phyloP scores from a whole-genome alignment of 371 early-diverging fungal species.

The Rhizopus microsporus region DNA sequence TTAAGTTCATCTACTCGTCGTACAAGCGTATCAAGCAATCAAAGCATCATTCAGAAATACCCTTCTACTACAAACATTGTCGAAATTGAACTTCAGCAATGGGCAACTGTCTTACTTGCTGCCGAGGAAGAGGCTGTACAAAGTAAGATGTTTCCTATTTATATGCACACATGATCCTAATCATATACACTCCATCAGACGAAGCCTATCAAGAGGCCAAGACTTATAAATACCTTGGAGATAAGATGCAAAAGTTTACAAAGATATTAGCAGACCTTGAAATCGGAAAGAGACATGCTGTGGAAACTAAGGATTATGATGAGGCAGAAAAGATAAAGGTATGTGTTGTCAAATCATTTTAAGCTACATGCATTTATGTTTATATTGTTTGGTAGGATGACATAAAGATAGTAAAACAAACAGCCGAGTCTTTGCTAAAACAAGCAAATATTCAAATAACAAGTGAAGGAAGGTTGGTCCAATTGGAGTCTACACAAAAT shows the following conservation, averaged over 20 bases:
- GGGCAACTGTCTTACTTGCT: constrained; percentile 34
- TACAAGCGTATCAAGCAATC: constrained; percentile 48
- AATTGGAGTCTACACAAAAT: constrained; percentile 4
- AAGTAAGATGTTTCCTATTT: constrained; percentile 19
- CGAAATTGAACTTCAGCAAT: constrained; percentile 46
- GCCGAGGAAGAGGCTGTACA: constrained; percentile 43
- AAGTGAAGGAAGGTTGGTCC: constrained; percentile 22
- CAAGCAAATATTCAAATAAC: constrained; percentile 26
- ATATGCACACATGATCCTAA: neutral
- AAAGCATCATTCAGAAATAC: constrained; percentile 28
- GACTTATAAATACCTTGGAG: constrained; percentile 45
- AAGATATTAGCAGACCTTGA: constrained; percentile 64
- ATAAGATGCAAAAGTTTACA: constrained; percentile 36
- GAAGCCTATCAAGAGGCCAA: constrained; percentile 66
- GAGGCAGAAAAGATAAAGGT: constrained; percentile 74
- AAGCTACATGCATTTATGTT: neutral
- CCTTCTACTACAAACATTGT: constrained; percentile 26
- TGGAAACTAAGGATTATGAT: constrained; percentile 73
- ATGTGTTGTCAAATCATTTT: constrained; percentile 3
- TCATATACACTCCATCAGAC: constrained; percentile 2
- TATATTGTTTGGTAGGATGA: constrained; percentile 19
- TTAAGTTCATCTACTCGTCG: constrained; percentile 46
- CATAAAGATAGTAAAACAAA: constrained; percentile 28
- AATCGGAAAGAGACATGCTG: constrained; percentile 60
- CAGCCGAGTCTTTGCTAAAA: constrained; percentile 22